These are phyloP conservation scores for Lizanozyma gosingica DNA, from an alignment of 1,139 yeast genomes.

Conservation along the genomic window DNA sequence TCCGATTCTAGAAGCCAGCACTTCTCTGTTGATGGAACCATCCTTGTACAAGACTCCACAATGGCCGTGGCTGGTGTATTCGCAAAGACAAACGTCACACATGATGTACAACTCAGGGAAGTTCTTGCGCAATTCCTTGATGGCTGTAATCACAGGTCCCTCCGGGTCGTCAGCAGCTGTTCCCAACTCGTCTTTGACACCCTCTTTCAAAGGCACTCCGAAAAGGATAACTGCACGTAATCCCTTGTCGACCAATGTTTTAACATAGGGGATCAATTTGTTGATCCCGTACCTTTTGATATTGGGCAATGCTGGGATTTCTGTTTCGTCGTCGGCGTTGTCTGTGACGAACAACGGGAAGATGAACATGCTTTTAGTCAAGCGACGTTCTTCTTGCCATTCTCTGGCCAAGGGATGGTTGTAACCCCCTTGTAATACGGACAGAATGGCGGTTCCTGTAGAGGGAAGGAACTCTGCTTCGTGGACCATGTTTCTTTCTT, in stretches of 20 bases:
- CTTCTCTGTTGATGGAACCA: slow-evolving; percentile 71
- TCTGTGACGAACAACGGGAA: slow-evolving; percentile 88
- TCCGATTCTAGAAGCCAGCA: slow-evolving; percentile 74
- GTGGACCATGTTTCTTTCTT: slow-evolving; percentile 32
- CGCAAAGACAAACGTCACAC: slow-evolving; percentile 96
- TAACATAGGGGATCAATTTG: slow-evolving; percentile 66
- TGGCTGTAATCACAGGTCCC: slow-evolving; percentile 86
- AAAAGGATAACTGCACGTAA: slow-evolving; percentile 77
- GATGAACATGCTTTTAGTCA: slow-evolving; percentile 82
- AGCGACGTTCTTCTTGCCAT: slow-evolving; percentile 85
- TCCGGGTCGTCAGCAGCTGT: slow-evolving; percentile 93
- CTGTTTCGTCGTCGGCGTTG: slow-evolving; percentile 67
- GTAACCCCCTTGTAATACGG: slow-evolving; percentile 88
- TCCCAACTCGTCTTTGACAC: slow-evolving; percentile 72
- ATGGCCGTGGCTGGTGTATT: slow-evolving; percentile 93
- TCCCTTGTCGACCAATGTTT: slow-evolving; percentile 67
- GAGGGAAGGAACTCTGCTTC: slow-evolving; percentile 58
- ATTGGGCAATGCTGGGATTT: slow-evolving; percentile 73
- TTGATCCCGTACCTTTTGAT: slow-evolving; percentile 84
- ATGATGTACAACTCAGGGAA: slow-evolving; percentile 82
- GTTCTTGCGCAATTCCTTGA: slow-evolving; percentile 48
- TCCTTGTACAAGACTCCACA: slow-evolving; percentile 88
- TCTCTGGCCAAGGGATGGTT: slow-evolving; percentile 80
- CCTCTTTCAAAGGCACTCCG: slow-evolving; percentile 78
- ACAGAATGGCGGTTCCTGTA: slow-evolving; percentile 56